These are phyloP conservation scores for Gnomoniopsis smithogilvyi DNA, from an alignment of 2,329 filamentous ascomycete species.

Conservation along the genomic window DNA sequence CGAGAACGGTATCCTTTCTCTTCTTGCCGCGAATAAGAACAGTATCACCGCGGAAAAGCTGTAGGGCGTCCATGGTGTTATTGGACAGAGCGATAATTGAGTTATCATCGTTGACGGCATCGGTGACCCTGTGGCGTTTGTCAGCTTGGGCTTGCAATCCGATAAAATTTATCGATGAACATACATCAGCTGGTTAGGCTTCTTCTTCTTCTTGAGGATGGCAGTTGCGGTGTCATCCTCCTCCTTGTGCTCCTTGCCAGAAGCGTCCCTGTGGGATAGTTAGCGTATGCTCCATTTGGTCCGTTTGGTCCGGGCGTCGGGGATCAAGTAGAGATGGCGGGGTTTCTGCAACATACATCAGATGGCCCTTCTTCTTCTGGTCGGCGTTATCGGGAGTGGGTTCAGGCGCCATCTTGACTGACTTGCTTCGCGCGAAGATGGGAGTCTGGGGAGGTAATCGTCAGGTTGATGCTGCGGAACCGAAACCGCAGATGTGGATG, in stretches of 20 bases:
- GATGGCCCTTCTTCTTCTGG: constrained; percentile 78
- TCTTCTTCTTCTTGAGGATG: constrained; percentile 99
- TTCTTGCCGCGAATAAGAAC: constrained; percentile 99
- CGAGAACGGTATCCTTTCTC: constrained; percentile 97
- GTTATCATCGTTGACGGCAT: constrained; percentile 99
- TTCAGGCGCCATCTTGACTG: constrained; percentile 66
- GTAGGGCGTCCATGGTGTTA: constrained; percentile 97
- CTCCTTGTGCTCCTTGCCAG: constrained; percentile 83
- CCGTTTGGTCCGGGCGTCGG: background rate
- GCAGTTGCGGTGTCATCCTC: constrained; percentile 91
- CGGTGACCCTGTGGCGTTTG: constrained; percentile 70
- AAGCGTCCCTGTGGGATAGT: constrained; percentile 67
- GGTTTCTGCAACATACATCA: constrained; percentile 58
- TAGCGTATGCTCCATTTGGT: background rate
- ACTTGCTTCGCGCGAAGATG: constrained; percentile 15
- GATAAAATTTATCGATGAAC: constrained; percentile 10
- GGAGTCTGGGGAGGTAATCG: constrained; percentile 5
- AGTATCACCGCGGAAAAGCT: constrained; percentile 98
- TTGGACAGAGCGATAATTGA: constrained; percentile 98
- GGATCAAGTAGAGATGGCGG: background rate
- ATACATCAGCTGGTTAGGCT: constrained; percentile 98
- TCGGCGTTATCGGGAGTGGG: constrained; percentile 51
- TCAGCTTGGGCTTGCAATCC: constrained; percentile 20
- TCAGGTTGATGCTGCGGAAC: constrained; percentile 7
- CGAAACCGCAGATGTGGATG: background rate